These are phyloP conservation scores for Stylonectria norvegica DNA, from an alignment of 2,329 filamentous ascomycete species.

Conservation along the genomic window DNA sequence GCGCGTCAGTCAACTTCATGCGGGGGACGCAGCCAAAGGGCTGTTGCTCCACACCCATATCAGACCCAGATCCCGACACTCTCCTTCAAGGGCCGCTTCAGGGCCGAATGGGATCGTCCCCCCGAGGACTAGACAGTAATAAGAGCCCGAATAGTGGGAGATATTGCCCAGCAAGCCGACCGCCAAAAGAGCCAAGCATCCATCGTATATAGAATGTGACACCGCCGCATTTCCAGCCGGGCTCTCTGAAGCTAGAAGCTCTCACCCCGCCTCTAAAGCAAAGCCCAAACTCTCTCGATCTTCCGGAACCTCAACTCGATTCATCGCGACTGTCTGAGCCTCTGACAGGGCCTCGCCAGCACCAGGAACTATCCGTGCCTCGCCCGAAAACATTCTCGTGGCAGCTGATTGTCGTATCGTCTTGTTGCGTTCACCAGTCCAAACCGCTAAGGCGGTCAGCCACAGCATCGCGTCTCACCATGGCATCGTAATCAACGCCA, in stretches of 20 bases:
- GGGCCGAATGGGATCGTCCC: constrained; percentile 18
- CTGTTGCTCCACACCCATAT: constrained; percentile 25
- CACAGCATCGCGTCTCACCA: constrained; percentile 10
- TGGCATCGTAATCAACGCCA: constrained; percentile 9
- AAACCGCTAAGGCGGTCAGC: constrained; percentile 2
- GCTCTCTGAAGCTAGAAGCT: constrained; percentile 18
- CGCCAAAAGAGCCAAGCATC: background rate
- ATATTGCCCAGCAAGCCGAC: constrained; percentile 5
- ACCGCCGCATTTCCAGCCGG: constrained; percentile 17
- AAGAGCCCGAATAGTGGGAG: constrained; percentile 1
- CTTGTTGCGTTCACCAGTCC: constrained; percentile 5
- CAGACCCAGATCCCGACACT: constrained; percentile 15
- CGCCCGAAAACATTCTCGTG: background rate
- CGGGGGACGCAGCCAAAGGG: constrained; percentile 22
- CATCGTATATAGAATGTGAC: constrained; percentile 28
- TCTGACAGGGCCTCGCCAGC: no score
- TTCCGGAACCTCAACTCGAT: constrained; percentile 10
- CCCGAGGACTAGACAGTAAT: constrained; percentile 12
- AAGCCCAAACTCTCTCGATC: constrained; percentile 9
- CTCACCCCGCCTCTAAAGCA: constrained; percentile 12
- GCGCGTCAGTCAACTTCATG: constrained; percentile 9
- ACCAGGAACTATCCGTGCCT: background rate
- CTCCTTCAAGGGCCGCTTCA: constrained; percentile 10
- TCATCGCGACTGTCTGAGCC: constrained; percentile 11
- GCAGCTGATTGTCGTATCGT: background rate